A percentile compares a stretch with the other conserved stretches of the same genome.
phyloP scores from a whole-genome alignment of 2,329 filamentous ascomycete genomes.

The Calonectria honghensis region DNA sequence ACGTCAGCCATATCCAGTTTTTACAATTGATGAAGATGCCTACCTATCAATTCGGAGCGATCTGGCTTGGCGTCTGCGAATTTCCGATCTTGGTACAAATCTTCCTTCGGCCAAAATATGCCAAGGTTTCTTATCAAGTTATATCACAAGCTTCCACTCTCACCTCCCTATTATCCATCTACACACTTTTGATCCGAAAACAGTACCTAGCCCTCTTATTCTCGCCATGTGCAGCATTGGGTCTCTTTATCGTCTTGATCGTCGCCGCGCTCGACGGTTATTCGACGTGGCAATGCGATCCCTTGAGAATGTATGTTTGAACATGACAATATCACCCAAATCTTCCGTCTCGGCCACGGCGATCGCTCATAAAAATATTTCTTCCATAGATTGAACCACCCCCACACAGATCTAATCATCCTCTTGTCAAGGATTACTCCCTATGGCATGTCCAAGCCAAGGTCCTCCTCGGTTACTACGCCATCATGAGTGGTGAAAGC shows the following conservation, averaged over 20 bases:
- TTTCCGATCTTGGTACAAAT: background rate
- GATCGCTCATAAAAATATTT: background rate
- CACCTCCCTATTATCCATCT: background rate
- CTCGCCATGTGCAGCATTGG: conserved; percentile 2
- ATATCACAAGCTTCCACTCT: background rate
- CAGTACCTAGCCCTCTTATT: background rate
- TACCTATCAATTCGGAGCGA: background rate
- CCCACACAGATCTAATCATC: background rate
- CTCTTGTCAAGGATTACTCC: conserved; percentile 17
- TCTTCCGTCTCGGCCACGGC: background rate
- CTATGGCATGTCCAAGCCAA: conserved; percentile 41
- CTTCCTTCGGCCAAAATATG: background rate
- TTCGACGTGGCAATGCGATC: background rate
- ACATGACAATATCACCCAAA: background rate
- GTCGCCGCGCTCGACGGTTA: background rate
- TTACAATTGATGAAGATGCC: background rate
- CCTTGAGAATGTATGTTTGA: background rate
- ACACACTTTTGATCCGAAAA: background rate
- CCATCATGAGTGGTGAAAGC: conserved; percentile 40
- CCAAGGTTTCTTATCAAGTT: background rate
- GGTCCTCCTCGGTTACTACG: conserved; percentile 40
- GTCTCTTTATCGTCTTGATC: background rate
- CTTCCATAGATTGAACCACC: background rate
- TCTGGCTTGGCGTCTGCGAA: background rate
- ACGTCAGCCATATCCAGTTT: background rate